Evolutionary conservation across 192 early-diverging fungal species (phyloP).

Genomic region (Mortierella claussenii): DNA sequence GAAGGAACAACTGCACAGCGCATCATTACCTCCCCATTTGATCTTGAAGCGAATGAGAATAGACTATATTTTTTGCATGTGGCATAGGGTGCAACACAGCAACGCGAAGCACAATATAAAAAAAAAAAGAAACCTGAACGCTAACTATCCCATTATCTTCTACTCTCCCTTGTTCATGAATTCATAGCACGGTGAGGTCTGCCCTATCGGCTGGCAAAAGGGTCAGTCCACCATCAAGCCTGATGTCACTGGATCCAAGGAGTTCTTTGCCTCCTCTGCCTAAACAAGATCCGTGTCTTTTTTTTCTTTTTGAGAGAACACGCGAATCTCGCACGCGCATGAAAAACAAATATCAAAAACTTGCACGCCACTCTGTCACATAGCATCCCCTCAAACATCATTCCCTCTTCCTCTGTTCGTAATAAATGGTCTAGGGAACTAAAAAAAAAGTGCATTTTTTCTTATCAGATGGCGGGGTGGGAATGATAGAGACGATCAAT

Average conservation of each 20-base stretch:
- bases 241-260: constrained; percentile 54
- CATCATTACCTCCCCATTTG: no score
- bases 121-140: not conserved
- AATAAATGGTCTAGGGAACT: no score
- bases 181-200: constrained; percentile 77
- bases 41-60: no score
- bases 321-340: not conserved
- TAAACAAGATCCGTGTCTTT: constrained; percentile 1
- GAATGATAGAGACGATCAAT: no score
- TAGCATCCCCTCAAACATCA: not conserved
- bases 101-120: no score
- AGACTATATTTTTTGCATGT: no score
- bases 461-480: no score
- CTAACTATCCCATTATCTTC: not conserved
- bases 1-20: no score
- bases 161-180: not conserved
- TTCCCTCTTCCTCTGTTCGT: no score
- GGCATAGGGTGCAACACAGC: not conserved
- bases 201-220: constrained; percentile 87
- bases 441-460: no score
- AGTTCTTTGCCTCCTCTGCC: constrained; percentile 54
- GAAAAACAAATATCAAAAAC: not conserved
- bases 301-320: not conserved
- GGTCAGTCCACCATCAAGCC: constrained; percentile 64
- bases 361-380: not conserved